phyloP scores from a whole-genome alignment of 306 rosid species.

The Vigna reflexopilosa region DNA sequence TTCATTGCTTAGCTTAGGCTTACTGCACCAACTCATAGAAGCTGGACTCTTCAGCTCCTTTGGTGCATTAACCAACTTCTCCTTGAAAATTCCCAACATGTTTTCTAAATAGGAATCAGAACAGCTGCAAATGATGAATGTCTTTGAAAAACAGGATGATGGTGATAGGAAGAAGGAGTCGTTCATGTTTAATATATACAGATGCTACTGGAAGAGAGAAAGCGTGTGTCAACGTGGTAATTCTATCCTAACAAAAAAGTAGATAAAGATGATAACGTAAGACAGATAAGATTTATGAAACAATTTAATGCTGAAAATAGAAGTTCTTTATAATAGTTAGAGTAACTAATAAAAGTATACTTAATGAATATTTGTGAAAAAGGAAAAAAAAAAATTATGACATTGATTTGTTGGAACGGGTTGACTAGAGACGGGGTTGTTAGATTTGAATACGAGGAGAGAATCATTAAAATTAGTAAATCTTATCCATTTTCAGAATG shows the following conservation, averaged over 20 bases:
- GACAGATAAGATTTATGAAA: no score
- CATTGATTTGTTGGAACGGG: neutral
- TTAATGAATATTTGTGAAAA: neutral
- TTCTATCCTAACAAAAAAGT: slow-evolving; percentile 57
- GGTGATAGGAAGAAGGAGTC: neutral
- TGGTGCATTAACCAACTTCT: slow-evolving; percentile 77
- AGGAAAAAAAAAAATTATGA: neutral
- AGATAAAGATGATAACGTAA: slow-evolving; percentile 18
- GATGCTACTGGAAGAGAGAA: neutral
- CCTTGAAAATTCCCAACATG: slow-evolving; percentile 87
- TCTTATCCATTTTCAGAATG: slow-evolving; percentile 16
- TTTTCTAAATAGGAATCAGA: slow-evolving; percentile 15
- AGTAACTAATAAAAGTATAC: no score
- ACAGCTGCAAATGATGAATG: slow-evolving; percentile 36
- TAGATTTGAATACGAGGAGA: neutral
- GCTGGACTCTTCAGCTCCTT: slow-evolving; percentile 91
- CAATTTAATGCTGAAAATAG: no score
- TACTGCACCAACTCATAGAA: slow-evolving; percentile 48
- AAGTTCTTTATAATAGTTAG: no score
- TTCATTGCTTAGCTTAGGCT: slow-evolving; percentile 63
- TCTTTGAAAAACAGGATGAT: slow-evolving; percentile 25
- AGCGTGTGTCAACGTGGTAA: slow-evolving; percentile 56
- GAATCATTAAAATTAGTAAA: no score
- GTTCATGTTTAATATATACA: slow-evolving; percentile 30
- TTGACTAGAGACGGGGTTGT: neutral